Conservation (phyloP, 148 eudicot genomes). For the Chenopodium berlandieri region DNA sequence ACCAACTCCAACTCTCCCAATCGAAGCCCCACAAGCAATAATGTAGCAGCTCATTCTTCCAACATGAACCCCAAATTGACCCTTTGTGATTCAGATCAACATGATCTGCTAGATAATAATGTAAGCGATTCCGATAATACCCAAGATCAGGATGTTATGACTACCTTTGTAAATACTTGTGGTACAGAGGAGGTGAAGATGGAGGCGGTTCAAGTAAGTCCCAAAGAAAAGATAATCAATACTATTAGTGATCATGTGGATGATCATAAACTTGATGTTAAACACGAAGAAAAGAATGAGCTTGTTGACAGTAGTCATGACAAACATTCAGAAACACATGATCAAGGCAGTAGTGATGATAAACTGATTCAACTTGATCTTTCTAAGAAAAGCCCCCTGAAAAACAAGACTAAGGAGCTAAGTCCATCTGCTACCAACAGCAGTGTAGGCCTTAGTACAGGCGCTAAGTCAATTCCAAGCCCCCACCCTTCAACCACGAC, state of each 20-base stretch:
- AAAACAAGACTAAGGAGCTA: neutral
- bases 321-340: neutral
- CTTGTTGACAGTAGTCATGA: neutral
- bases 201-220: neutral
- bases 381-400: neutral
- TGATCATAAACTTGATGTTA: conserved; percentile 19
- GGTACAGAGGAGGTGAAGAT: too few species aligned
- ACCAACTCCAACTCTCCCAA: too few species aligned
- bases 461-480: neutral
- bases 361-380: neutral
- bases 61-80: neutral
- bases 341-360: neutral
- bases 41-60: too few species aligned
- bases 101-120: neutral
- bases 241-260: conserved; percentile 18
- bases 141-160: neutral
- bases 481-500: neutral
- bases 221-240: neutral
- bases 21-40: too few species aligned
- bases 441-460: neutral
- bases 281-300: neutral
- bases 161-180: too few species aligned
- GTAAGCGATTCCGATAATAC: neutral
- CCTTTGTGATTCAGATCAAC: neutral
- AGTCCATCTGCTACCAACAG: neutral